Percentiles rank a stretch among this genome's conserved stretches.
Conservation (phyloP, 2,329 filamentous ascomycete species). For the Juglanconis sp. region DNA sequence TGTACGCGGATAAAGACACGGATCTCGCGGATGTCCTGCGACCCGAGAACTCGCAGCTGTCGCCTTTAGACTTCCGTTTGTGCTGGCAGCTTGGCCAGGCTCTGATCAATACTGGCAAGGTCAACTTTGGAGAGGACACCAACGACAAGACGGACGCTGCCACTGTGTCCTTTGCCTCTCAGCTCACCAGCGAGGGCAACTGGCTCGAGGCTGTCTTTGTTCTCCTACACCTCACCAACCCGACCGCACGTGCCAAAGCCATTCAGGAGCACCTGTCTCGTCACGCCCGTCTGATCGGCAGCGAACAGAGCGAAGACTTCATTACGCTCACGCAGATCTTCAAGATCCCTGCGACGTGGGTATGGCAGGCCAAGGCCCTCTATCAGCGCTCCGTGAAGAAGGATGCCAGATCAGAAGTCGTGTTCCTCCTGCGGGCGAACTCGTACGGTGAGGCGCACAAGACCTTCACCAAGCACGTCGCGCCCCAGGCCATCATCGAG, state of each 20-base stretch:
- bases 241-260: constrained; percentile 59
- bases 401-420: constrained; percentile 68
- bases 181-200: constrained; percentile 61
- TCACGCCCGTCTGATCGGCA: constrained; percentile 65
- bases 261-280: constrained; percentile 72
- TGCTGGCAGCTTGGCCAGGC: constrained; percentile 82
- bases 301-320: constrained; percentile 55
- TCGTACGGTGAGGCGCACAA: constrained; percentile 79
- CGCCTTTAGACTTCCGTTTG: constrained; percentile 71
- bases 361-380: constrained; percentile 83
- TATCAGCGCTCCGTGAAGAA: constrained; percentile 72
- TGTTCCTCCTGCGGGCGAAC: constrained; percentile 74
- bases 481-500: constrained; percentile 77
- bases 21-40: constrained; percentile 69
- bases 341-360: constrained; percentile 71
- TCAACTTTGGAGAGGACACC: constrained; percentile 51
- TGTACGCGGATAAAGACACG: constrained; percentile 63
- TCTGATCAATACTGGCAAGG: constrained; percentile 49
- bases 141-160: constrained; percentile 62
- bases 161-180: constrained; percentile 62
- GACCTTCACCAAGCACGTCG: constrained; percentile 77
- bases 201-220: constrained; percentile 74
- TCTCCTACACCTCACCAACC: constrained; percentile 68
- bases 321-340: constrained; percentile 60
- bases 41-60: constrained; percentile 73